phyloP scores from a whole-genome alignment of 371 early-diverging fungal species.

The Smittium culicis region DNA sequence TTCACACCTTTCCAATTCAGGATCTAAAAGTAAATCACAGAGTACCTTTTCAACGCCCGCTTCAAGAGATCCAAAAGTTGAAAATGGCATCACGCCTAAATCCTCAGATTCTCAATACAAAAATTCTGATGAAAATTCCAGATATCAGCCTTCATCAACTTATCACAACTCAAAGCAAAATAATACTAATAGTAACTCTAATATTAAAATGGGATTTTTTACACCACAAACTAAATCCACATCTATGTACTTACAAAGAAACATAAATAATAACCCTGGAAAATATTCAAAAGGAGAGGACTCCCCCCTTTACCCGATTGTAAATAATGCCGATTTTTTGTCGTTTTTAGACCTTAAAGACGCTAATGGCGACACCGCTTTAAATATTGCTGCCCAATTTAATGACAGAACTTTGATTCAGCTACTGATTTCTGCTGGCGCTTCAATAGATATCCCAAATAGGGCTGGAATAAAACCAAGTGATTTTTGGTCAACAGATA shows the following conservation, averaged over 20 bases:
- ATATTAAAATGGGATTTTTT: neutral
- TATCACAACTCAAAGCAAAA: neutral
- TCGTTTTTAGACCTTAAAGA: slow-evolving; percentile 75
- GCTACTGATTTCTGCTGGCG: slow-evolving; percentile 66
- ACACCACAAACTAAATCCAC: slow-evolving; percentile 5
- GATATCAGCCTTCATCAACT: neutral
- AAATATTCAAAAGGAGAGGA: neutral
- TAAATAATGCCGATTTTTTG: slow-evolving; percentile 38
- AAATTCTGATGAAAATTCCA: neutral
- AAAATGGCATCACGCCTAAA: neutral
- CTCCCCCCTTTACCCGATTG: neutral
- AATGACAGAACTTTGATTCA: slow-evolving; percentile 59
- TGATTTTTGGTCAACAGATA: slow-evolving; percentile 37
- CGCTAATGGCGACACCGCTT: slow-evolving; percentile 73
- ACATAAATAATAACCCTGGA: neutral
- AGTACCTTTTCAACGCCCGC: neutral
- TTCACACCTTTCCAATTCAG: neutral
- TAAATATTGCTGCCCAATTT: slow-evolving; percentile 69
- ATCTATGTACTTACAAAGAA: neutral
- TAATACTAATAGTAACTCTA: neutral
- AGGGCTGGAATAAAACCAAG: slow-evolving; percentile 48
- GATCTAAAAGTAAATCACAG: neutral
- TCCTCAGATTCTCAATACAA: neutral
- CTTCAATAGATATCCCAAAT: slow-evolving; percentile 59
- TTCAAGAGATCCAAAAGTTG: neutral